phyloP scores from a whole-genome alignment of 148 eudicot genomes.

The Fallopia convolvulus region DNA sequence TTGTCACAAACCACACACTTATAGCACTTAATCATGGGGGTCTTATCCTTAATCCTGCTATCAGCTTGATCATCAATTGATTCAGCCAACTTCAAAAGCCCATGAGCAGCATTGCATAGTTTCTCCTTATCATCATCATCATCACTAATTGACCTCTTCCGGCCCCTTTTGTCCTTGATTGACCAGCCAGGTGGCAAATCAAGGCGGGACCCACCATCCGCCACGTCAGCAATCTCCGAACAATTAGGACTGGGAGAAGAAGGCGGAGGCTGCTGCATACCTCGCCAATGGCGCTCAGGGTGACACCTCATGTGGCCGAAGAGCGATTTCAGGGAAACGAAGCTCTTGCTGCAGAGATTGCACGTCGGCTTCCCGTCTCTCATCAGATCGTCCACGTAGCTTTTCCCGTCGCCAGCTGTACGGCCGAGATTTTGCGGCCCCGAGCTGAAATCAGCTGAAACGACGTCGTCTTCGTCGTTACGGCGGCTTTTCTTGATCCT shows the following conservation, averaged over 20 bases:
- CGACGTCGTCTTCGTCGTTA: not conserved
- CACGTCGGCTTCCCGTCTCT: not conserved
- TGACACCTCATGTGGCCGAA: conserved; percentile 5
- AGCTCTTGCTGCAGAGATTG: not conserved
- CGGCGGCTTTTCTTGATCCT: not conserved
- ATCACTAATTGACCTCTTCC: not conserved
- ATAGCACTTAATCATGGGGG: not conserved
- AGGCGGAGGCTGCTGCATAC: conserved; percentile 2
- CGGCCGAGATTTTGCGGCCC: not conserved
- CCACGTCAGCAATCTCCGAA: not conserved
- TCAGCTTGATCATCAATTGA: not conserved
- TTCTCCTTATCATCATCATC: not conserved
- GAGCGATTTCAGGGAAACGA: not conserved
- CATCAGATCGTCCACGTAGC: not conserved
- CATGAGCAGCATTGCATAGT: not conserved
- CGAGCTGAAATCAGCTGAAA: not conserved
- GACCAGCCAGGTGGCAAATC: not conserved
- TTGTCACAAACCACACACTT: not conserved
- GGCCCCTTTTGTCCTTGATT: not conserved
- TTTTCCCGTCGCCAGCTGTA: not conserved
- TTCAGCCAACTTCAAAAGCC: not conserved
- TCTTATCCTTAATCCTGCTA: not conserved
- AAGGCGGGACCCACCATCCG: not conserved
- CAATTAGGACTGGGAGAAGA: not conserved
- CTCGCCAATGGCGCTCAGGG: not conserved